phyloP scores from a whole-genome alignment of 2,329 filamentous ascomycete species.

The Aspergillus texensis region DNA sequence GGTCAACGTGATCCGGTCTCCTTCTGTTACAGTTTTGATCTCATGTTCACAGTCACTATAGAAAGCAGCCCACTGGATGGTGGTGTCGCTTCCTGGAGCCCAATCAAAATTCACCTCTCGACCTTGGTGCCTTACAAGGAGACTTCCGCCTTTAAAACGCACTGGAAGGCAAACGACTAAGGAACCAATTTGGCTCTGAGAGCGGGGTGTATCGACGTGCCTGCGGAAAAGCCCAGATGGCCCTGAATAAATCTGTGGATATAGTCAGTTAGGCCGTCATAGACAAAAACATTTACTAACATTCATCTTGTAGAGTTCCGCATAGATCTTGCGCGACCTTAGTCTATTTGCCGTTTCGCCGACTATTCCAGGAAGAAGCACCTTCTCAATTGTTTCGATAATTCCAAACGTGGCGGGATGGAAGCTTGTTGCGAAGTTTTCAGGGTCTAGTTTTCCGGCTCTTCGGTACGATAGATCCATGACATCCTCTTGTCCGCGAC shows the following conservation, averaged over 20 bases:
- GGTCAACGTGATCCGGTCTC: conserved; percentile 61
- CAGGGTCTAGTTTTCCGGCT: conserved; percentile 54
- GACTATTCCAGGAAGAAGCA: conserved; percentile 43
- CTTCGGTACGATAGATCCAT: conserved; percentile 57
- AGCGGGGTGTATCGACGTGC: conserved; percentile 59
- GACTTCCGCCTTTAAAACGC: conserved; percentile 34
- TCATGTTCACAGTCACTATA: conserved; percentile 44
- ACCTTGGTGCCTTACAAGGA: conserved; percentile 38
- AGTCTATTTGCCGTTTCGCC: conserved; percentile 14
- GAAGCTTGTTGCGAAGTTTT: conserved; percentile 54
- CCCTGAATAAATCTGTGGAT: conserved; percentile 51
- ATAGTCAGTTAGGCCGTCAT: background rate
- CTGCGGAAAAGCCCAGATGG: conserved; percentile 55
- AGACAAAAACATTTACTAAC: conserved; percentile 15
- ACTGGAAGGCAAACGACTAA: conserved; percentile 57
- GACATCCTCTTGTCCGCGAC: conserved; percentile 48
- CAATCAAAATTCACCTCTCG: conserved; percentile 32
- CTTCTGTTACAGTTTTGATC: conserved; percentile 50
- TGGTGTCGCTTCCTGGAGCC: conserved; percentile 22
- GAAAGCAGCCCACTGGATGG: conserved; percentile 42
- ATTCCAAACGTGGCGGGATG: conserved; percentile 56
- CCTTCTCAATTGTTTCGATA: conserved; percentile 53
- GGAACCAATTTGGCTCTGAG: conserved; percentile 53
- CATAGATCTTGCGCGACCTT: conserved; percentile 42
- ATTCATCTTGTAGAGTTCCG: conserved; percentile 63